phyloP scores from a whole-genome alignment of 768 basidiomycete genomes.

The Naematelia encephala region DNA sequence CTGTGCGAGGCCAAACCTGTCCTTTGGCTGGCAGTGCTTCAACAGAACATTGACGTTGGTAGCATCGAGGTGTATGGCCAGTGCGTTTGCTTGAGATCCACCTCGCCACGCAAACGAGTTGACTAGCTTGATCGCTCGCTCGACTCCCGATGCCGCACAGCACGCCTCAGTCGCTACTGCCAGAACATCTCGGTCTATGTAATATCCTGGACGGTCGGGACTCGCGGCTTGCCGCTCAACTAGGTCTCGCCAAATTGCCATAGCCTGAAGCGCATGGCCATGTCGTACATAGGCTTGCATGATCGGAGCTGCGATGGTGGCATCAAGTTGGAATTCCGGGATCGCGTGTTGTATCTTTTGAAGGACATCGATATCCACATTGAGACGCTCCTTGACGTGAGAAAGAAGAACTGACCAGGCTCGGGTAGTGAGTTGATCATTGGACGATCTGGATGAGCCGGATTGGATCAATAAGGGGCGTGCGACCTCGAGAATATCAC shows the following conservation, averaged over 20 bases:
- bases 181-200: not conserved
- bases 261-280: not conserved
- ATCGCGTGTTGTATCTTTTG: not conserved
- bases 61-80: not conserved
- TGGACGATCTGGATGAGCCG: not conserved
- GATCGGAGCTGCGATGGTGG: not conserved
- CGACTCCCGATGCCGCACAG: not conserved
- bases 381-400: not conserved
- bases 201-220: not conserved
- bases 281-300: not conserved
- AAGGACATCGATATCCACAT: not conserved
- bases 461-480: not conserved
- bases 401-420: not conserved
- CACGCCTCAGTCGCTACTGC: constrained; percentile 2
- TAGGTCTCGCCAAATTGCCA: not conserved
- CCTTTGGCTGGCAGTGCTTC: constrained; percentile 11
- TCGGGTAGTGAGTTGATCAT: not conserved
- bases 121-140: not conserved
- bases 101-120: not conserved
- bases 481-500: not conserved
- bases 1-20: constrained; percentile 19
- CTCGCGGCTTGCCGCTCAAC: not conserved
- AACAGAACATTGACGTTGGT: constrained; percentile 33
- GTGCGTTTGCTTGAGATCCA: not conserved
- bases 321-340: not conserved